phyloP scores from a whole-genome alignment of 2,329 filamentous ascomycete species.

The Alternaria brassicae region DNA sequence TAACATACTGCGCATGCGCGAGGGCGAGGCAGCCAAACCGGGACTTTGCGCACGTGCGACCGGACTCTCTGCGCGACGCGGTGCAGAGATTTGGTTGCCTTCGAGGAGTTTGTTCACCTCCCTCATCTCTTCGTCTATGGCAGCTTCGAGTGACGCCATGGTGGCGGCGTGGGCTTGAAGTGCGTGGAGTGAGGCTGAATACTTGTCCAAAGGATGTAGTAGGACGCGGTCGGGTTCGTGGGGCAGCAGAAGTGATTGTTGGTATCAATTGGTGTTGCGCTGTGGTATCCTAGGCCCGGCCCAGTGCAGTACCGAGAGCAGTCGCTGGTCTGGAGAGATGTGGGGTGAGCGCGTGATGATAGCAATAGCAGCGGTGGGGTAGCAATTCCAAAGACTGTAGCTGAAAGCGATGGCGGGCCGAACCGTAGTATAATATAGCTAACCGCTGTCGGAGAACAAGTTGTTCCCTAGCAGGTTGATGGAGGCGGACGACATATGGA shows the following conservation, averaged over 20 bases:
- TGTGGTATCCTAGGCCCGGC: slow-evolving; percentile 30
- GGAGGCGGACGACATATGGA: slow-evolving; percentile 48
- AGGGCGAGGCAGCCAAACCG: slow-evolving; percentile 63
- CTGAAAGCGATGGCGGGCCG: slow-evolving; percentile 37
- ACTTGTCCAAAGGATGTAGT: slow-evolving; percentile 2
- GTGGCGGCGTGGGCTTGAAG: slow-evolving; percentile 13
- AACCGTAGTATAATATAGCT: slow-evolving; percentile 31
- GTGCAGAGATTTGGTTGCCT: slow-evolving; percentile 47
- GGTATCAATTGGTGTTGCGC: slow-evolving; percentile 22
- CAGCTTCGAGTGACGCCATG: slow-evolving; percentile 76
- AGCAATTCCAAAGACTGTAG: slow-evolving; percentile 27
- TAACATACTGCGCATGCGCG: slow-evolving; percentile 63
- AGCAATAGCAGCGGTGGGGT: slow-evolving; percentile 36
- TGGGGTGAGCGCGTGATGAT: slow-evolving; percentile 30
- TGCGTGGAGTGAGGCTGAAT: slow-evolving; percentile 1
- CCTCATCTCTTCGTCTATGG: slow-evolving; percentile 77
- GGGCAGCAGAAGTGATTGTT: slow-evolving; percentile 26
- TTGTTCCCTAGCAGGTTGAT: slow-evolving; percentile 45
- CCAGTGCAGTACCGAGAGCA: slow-evolving; percentile 14
- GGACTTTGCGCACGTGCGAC: slow-evolving; percentile 63
- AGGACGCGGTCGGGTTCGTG: slow-evolving; percentile 25
- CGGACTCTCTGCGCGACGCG: slow-evolving; percentile 40
- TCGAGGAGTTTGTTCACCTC: slow-evolving; percentile 76
- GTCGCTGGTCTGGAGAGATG: slow-evolving; percentile 16
- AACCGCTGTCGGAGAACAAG: slow-evolving; percentile 49